These are phyloP conservation scores for Lyophyllum shimeji DNA, from an alignment of 768 basidiomycete genomes.

Conservation along the genomic window DNA sequence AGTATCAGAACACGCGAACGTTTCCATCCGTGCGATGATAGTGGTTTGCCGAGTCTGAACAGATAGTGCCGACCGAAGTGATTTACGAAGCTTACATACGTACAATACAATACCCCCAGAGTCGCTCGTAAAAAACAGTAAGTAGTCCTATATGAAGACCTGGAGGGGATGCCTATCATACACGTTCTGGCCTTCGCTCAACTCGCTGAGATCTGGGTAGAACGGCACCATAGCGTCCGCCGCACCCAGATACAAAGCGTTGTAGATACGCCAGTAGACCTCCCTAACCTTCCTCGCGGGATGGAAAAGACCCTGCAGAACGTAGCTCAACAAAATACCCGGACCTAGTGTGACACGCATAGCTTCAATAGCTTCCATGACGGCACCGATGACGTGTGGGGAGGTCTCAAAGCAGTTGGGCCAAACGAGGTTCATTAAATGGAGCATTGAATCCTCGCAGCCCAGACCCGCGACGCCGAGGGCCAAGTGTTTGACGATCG, in stretches of 20 bases:
- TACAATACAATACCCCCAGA: background rate
- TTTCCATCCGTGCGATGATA: too few species aligned
- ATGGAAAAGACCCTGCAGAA: slow-evolving; percentile 94
- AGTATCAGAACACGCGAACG: too few species aligned
- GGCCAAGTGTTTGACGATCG: slow-evolving; percentile 97
- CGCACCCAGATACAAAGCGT: slow-evolving; percentile 90
- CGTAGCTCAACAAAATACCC: slow-evolving; percentile 88
- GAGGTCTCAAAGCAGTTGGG: slow-evolving; percentile 99
- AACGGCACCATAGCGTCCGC: slow-evolving; percentile 92
- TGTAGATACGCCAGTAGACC: slow-evolving; percentile 97
- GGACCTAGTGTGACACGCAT: slow-evolving; percentile 97
- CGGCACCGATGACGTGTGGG: slow-evolving; percentile 96
- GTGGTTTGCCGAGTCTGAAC: background rate
- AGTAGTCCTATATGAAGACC: slow-evolving; percentile 65
- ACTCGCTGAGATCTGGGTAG: slow-evolving; percentile 87
- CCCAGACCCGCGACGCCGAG: slow-evolving; percentile 96
- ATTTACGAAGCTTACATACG: background rate
- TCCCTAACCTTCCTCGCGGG: slow-evolving; percentile 96
- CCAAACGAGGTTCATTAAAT: slow-evolving; percentile 98
- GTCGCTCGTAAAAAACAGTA: slow-evolving; percentile 7
- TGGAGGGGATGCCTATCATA: slow-evolving; percentile 85
- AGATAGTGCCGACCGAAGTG: background rate
- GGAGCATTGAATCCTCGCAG: slow-evolving; percentile 97
- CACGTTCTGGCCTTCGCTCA: slow-evolving; percentile 88
- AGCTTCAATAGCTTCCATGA: slow-evolving; percentile 97